Percentiles rank a stretch among this genome's conserved stretches.
These are phyloP conservation scores for Sodiomyces alkalinus DNA, from an alignment of 2,329 filamentous ascomycete species.

Conservation along the genomic window DNA sequence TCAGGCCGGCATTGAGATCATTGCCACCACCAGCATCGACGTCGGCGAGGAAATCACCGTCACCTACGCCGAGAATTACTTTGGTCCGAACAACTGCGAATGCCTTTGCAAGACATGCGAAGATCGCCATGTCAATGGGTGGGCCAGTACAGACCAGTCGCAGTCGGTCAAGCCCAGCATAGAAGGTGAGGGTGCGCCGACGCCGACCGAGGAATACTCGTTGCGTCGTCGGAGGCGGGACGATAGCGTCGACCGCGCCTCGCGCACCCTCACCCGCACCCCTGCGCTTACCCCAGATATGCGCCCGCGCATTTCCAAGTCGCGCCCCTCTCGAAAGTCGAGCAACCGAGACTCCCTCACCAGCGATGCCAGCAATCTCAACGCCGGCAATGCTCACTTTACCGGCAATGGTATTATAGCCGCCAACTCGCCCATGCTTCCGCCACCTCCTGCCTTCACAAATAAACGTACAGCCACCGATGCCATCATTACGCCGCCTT, in stretches of 20 bases:
- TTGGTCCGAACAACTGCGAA: conserved; percentile 87
- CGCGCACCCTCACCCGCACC: too few species aligned
- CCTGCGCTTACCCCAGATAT: conserved; percentile 41
- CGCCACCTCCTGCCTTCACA: neutral
- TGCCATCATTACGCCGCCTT: conserved; percentile 34
- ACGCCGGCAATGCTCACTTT: neutral
- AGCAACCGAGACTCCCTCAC: neutral
- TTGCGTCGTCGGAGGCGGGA: conserved; percentile 38
- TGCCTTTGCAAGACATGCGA: conserved; percentile 88
- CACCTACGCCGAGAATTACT: conserved; percentile 90
- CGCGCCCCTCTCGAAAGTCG: conserved; percentile 11
- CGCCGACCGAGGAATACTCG: conserved; percentile 33
- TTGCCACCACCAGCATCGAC: conserved; percentile 68
- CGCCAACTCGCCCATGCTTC: conserved; percentile 5
- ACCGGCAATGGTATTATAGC: neutral
- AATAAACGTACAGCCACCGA: conserved; percentile 24
- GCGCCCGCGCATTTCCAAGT: conserved; percentile 32
- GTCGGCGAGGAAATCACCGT: conserved; percentile 93
- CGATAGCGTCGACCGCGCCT: conserved; percentile 31
- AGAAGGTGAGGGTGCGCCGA: too few species aligned
- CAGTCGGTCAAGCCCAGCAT: conserved; percentile 33
- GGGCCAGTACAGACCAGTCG: conserved; percentile 43
- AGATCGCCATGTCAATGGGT: conserved; percentile 59
- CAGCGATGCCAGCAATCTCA: neutral
- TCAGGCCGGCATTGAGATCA: conserved; percentile 77